These are phyloP conservation scores for Allium fistulosum DNA, from an alignment of 106 monocot species.

Conservation along the genomic window DNA sequence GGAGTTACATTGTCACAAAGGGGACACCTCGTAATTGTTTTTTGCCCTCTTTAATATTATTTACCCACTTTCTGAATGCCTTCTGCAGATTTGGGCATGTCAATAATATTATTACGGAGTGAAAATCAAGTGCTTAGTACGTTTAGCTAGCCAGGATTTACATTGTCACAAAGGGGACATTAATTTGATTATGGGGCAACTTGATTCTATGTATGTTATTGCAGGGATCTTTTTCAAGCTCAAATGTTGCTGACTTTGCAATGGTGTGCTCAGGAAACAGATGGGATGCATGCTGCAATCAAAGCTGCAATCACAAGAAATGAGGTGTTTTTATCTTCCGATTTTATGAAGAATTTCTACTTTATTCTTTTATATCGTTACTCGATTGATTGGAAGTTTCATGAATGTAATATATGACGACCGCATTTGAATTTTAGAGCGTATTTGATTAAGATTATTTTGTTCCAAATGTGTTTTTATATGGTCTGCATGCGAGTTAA, in stretches of 20 bases:
- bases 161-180: not conserved
- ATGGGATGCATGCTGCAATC: slow-evolving; percentile 41
- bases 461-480: no score
- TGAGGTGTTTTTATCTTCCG: slow-evolving; percentile 35
- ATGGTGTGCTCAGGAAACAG: slow-evolving; percentile 53
- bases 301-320: slow-evolving; percentile 36
- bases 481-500: no score
- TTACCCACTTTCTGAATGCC: no score
- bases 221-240: slow-evolving; percentile 16
- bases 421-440: no score
- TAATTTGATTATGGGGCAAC: slow-evolving; percentile 15
- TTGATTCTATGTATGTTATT: slow-evolving; percentile 26
- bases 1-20: no score
- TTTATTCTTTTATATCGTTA: not conserved
- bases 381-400: no score
- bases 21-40: no score
- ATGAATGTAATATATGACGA: no score
- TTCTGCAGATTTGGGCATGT: no score
- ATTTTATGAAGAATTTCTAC: not conserved
- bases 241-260: slow-evolving; percentile 28
- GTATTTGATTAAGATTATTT: no score
- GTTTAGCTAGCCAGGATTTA: no score
- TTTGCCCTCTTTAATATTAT: no score
- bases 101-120: not conserved
- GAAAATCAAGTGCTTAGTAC: not conserved